Conservation (phyloP, 1,139 yeast genomes). For the Debaryomyces robertsiae region DNA sequence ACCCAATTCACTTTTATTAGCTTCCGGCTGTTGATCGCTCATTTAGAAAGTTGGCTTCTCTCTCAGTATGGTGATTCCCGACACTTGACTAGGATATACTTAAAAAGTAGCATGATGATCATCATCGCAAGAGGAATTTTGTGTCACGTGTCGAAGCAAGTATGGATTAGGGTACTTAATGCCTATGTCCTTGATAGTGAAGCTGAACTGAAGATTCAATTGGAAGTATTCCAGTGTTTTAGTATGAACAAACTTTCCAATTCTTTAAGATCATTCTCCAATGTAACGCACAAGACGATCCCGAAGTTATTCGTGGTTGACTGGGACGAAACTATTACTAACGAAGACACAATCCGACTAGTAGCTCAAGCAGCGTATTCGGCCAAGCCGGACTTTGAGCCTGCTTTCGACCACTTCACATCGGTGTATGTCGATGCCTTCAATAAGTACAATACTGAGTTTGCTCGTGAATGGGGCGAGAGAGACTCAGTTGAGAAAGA, state of each 20-base stretch:
- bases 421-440: constrained; percentile 47
- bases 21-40: constrained; percentile 1
- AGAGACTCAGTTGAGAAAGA: constrained; percentile 33
- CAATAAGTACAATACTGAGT: constrained; percentile 20
- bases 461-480: constrained; percentile 22
- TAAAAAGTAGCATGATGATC: neutral
- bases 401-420: constrained; percentile 49
- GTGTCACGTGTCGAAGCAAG: neutral
- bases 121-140: neutral
- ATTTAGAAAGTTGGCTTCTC: no score
- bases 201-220: neutral
- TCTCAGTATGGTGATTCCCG: no score
- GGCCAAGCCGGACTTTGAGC: constrained; percentile 36
- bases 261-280: constrained; percentile 1
- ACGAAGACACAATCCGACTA: constrained; percentile 54
- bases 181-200: no score
- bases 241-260: neutral
- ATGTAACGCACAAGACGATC: neutral
- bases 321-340: constrained; percentile 75
- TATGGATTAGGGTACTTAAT: no score
- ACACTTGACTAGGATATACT: neutral
- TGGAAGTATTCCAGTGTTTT: neutral
- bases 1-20: constrained; percentile 21
- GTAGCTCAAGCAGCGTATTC: constrained; percentile 55
- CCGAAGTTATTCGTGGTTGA: constrained; percentile 45